Evolutionary conservation across 331 rosid genomes (phyloP), one percentile per base, ranked within the genome.

Genomic region (Quercus tomentella): DNA sequence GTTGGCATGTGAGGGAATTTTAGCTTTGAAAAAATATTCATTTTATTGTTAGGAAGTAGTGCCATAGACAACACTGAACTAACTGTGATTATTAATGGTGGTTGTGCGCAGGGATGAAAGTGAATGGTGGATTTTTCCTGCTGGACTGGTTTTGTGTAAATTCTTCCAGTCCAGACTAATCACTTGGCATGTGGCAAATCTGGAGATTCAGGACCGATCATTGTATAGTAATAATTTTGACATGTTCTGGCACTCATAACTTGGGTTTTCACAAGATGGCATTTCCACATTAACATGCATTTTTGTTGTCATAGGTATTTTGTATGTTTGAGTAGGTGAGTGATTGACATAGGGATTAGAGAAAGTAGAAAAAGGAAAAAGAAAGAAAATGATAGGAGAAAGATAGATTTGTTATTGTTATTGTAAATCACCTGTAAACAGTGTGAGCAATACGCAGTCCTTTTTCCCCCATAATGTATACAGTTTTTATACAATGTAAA

Each of bases 91-190:
- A 75, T 49, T 49, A 25, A 30, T 20, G 22, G 45, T 73, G 26
- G 65, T 65, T 56, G 78, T 82, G 77, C 76, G 76, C 96, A 96
- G 99, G 97, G 98, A 96, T 49, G 99, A 92, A 80, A 93, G 94
- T 75, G 99, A 93, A 80, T 96, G 99, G 98, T 96, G 99, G 99
- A 88, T 93, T 82, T 92, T 93, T 81, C 97, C 99, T 20, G 86
- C 85, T 56, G 98, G 97, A 71, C 74, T 96, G 83, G 93, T 90
- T 33, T 74, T 91, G 78, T 96, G 93, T 86, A 96, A 96, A 84
- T 56, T 92, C 33, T 81, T 93, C 80, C 99, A 96, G 83, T 89
- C 97, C 9, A 93, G 90, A 45, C 96, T 96, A 74, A 89, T 93
- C 71, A 96, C 93, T 78, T 89, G 94, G 89, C 99, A 93, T 58